A percentile compares a stretch with the other conserved stretches of the same genome.
Conservation (phyloP, 2,329 filamentous ascomycete species). For the Coniosporium tulheliwenetii region DNA sequence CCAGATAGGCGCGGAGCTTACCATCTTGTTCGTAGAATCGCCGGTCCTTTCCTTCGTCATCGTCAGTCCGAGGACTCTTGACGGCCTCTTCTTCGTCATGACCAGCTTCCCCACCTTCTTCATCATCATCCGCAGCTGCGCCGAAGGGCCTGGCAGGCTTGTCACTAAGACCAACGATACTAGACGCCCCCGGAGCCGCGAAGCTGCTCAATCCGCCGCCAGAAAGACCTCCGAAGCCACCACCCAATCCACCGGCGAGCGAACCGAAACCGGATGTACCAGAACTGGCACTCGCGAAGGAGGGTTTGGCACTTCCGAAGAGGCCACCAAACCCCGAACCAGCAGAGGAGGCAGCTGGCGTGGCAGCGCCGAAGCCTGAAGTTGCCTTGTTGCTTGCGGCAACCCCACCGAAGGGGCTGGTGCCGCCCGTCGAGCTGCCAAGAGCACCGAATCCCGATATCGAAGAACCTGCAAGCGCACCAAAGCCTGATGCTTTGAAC, state of each 20-base stretch:
- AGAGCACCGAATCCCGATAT: slow-evolving; percentile 21
- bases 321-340: slow-evolving; percentile 12
- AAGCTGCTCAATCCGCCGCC: slow-evolving; percentile 48
- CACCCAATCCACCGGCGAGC: slow-evolving; percentile 23
- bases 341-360: slow-evolving; percentile 6
- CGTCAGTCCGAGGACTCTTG: slow-evolving; percentile 26
- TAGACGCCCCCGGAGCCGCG: slow-evolving; percentile 41
- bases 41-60: slow-evolving; percentile 50
- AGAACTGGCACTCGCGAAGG: slow-evolving; percentile 10
- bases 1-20: slow-evolving; percentile 26
- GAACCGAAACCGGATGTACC: slow-evolving; percentile 16
- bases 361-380: slow-evolving; percentile 4
- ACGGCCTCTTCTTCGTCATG: slow-evolving; percentile 30
- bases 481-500: slow-evolving; percentile 36
- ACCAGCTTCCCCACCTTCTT: slow-evolving; percentile 20
- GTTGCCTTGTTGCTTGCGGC: slow-evolving; percentile 10
- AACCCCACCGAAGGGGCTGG: slow-evolving; percentile 19
- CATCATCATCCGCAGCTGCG: slow-evolving; percentile 47
- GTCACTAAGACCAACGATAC: slow-evolving; percentile 31
- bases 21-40: slow-evolving; percentile 46
- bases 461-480: slow-evolving; percentile 22
- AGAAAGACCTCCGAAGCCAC: slow-evolving; percentile 19
- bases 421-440: slow-evolving; percentile 11
- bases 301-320: slow-evolving; percentile 9
- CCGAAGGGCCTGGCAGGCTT: slow-evolving; percentile 63